These are phyloP conservation scores for Mucor circinelloides DNA, from an alignment of 371 early-diverging fungal species.

Conservation along the genomic window DNA sequence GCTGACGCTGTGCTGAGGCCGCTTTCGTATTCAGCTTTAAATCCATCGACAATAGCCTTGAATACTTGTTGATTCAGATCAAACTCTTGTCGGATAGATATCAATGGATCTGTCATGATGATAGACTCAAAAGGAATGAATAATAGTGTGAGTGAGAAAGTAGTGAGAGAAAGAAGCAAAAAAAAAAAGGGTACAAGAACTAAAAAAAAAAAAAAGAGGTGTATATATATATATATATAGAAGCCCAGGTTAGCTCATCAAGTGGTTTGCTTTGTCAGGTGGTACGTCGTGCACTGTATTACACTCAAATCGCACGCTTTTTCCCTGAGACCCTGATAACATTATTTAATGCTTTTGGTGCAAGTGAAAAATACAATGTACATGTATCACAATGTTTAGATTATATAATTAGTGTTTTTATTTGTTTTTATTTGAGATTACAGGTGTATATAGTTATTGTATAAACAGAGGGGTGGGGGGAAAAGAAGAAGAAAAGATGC, in stretches of 20 bases:
- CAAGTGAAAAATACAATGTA: not conserved
- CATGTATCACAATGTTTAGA: not conserved
- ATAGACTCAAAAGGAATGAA: not conserved
- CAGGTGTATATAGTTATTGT: not conserved
- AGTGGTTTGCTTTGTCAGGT: constrained; percentile 18
- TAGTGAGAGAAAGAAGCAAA: constrained; percentile 1
- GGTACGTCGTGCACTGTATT: constrained; percentile 14
- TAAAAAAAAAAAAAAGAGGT: not conserved
- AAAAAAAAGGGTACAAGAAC: constrained; percentile 4
- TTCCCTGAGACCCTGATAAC: constrained; percentile 28
- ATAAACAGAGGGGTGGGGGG: not conserved
- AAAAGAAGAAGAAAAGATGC: not conserved
- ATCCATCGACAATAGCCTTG: constrained; percentile 51
- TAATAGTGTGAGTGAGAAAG: not conserved
- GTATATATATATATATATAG: not conserved
- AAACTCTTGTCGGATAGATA: constrained; percentile 11
- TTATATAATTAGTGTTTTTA: not conserved
- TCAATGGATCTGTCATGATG: constrained; percentile 8
- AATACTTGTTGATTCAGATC: constrained; percentile 35
- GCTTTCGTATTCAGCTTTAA: constrained; percentile 48
- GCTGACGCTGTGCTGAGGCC: constrained; percentile 51
- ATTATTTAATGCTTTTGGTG: constrained; percentile 8
- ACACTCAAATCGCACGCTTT: constrained; percentile 15
- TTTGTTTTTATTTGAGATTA: not conserved
- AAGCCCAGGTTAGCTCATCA: not conserved